phyloP scores from a whole-genome alignment of 257 asterid species.

The Hygrophila difformis region DNA sequence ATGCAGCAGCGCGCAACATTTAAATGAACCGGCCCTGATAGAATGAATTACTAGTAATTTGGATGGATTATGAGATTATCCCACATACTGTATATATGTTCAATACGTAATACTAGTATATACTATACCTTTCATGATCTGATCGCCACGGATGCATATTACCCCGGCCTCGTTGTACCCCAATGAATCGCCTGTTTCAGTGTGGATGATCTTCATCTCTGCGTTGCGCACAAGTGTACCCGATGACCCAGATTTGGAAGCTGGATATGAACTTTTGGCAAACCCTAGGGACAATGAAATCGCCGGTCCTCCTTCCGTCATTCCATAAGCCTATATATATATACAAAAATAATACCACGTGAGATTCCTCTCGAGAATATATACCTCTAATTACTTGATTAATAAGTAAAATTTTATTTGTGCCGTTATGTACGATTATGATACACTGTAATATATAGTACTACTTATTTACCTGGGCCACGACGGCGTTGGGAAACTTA shows the following conservation, averaged over 20 bases:
- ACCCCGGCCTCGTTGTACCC: conserved; percentile 71
- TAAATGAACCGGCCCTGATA: too few relatives aligned
- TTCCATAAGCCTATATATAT: conserved; percentile 89
- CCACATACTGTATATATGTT: too few relatives aligned
- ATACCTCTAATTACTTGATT: too few relatives aligned
- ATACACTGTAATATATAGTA: too few relatives aligned
- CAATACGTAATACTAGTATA: too few relatives aligned
- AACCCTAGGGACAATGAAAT: conserved; percentile 65
- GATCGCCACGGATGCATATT: conserved; percentile 78
- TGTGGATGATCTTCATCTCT: conserved; percentile 73
- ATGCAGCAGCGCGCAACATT: too few relatives aligned
- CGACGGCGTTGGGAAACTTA: conserved; percentile 71
- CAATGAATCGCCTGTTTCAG: conserved; percentile 66
- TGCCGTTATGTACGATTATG: too few relatives aligned
- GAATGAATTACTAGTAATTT: too few relatives aligned
- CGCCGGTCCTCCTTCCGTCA: conserved; percentile 94
- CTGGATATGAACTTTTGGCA: conserved; percentile 51
- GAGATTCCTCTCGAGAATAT: too few relatives aligned
- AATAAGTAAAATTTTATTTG: too few relatives aligned
- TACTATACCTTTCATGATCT: conserved; percentile 91
- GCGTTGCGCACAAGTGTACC: conserved; percentile 89
- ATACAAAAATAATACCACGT: too few relatives aligned
- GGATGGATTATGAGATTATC: too few relatives aligned
- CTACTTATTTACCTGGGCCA: conserved; percentile 95
- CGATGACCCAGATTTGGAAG: conserved; percentile 74